These are phyloP conservation scores for Cynara cardunculus DNA, from an alignment of 129 eudicot genomes.

Conservation along the genomic window DNA sequence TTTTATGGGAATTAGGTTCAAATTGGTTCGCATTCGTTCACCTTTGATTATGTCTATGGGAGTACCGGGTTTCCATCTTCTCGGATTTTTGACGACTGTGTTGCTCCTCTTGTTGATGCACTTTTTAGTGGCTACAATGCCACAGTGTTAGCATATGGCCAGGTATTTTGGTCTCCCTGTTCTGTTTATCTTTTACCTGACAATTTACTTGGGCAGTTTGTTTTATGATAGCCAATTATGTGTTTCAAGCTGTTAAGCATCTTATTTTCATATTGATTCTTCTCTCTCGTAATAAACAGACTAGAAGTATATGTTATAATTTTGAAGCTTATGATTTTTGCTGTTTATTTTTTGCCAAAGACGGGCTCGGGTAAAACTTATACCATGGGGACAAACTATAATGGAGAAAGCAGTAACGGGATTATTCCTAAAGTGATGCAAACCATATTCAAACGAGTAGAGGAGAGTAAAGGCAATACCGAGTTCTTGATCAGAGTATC, in stretches of 20 bases:
- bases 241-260: background rate
- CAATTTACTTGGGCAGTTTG: background rate
- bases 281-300: background rate
- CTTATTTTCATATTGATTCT: background rate
- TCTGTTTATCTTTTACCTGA: background rate
- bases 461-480: constrained; percentile 45
- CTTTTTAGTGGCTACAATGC: constrained; percentile 83
- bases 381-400: constrained; percentile 96
- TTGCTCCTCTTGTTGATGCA: constrained; percentile 82
- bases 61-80: constrained; percentile 39
- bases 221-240: constrained; percentile 1
- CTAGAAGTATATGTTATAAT: background rate
- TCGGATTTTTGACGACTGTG: constrained; percentile 66
- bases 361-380: constrained; percentile 98
- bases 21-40: constrained; percentile 83
- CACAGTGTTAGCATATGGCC: constrained; percentile 92
- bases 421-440: constrained; percentile 90
- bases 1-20: constrained; percentile 56
- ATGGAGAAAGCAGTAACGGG: constrained; percentile 65
- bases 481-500: constrained; percentile 86
- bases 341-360: constrained; percentile 28
- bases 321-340: background rate
- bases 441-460: constrained; percentile 61
- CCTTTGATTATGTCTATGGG: constrained; percentile 81
- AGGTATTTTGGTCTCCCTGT: constrained; percentile 37